Evolutionary conservation across 2,329 filamentous ascomycete species (phyloP).

Genomic region (Monosporascus sp.): DNA sequence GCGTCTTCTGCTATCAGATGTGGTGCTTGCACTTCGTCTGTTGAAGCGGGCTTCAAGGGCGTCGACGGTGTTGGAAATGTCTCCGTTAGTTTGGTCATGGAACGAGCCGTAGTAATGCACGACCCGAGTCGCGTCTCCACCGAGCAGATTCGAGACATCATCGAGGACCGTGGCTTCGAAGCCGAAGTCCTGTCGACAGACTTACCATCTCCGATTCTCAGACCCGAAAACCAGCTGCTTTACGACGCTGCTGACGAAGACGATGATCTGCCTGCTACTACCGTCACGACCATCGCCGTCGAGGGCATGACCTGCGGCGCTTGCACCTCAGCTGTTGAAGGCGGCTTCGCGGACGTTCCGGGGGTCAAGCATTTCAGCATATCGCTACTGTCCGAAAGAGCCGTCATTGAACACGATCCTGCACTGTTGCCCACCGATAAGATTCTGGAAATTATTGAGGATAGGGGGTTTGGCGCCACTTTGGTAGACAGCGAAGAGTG

Average conservation of each 20-base stretch:
- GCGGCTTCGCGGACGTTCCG: conserved; percentile 68
- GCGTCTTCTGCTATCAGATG: conserved; percentile 53
- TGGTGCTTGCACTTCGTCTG: conserved; percentile 90
- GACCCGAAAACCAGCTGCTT: conserved; percentile 24
- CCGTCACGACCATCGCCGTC: conserved; percentile 71
- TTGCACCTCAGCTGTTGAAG: conserved; percentile 80
- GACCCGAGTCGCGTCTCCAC: conserved; percentile 69
- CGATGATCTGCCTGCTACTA: conserved; percentile 29
- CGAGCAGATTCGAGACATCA: conserved; percentile 74
- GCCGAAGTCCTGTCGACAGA: conserved; percentile 83
- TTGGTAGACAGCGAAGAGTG: conserved; percentile 65
- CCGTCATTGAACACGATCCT: conserved; percentile 77
- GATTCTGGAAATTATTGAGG: conserved; percentile 57
- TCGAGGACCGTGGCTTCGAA: conserved; percentile 90
- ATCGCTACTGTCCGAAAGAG: conserved; percentile 76
- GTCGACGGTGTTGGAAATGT: conserved; percentile 79
- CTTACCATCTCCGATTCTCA: conserved; percentile 50
- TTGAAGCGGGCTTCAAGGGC: conserved; percentile 83
- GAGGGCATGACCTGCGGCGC: conserved; percentile 90
- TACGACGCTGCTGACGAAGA: conserved; percentile 31
- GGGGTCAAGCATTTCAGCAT: conserved; percentile 76
- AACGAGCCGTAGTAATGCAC: conserved; percentile 90
- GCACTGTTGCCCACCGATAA: conserved; percentile 44
- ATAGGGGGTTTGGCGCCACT: conserved; percentile 74
- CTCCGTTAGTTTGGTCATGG: conserved; percentile 90